Evolutionary conservation across 371 early-diverging fungal genomes (phyloP).

Genomic region (Mucor lusitanicus): DNA sequence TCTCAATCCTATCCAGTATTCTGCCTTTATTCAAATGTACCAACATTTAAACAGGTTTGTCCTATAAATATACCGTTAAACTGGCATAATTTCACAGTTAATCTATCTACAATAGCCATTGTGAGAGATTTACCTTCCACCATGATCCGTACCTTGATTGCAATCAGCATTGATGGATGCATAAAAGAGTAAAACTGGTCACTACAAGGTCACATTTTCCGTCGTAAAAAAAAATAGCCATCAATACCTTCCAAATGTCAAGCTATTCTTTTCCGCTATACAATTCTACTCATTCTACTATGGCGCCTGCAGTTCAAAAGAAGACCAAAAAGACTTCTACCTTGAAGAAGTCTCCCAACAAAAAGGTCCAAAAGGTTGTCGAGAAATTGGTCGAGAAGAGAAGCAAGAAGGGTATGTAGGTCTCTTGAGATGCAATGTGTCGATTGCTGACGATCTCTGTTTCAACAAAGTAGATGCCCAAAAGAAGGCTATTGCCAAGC

Average conservation of each 20-base stretch:
- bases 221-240: background rate
- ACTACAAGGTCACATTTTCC: background rate
- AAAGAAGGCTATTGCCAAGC: background rate
- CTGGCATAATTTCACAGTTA: background rate
- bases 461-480: background rate
- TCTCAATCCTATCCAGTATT: too few species aligned
- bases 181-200: slow-evolving; percentile 3
- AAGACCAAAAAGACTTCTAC: slow-evolving; percentile 3
- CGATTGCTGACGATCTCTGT: background rate
- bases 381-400: slow-evolving; percentile 1
- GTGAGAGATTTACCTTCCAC: background rate
- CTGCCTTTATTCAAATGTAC: too few species aligned
- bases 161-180: background rate
- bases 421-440: background rate
- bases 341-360: background rate
- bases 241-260: background rate
- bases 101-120: background rate
- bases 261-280: background rate
- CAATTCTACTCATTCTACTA: background rate
- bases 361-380: slow-evolving; percentile 10
- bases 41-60: too few species aligned
- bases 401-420: background rate
- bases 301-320: slow-evolving; percentile 15
- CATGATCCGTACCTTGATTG: background rate
- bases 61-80: too few species aligned